Evolutionary conservation across 805 yeast genomes (phyloP), one percentile per base, ranked within the genome.

Genomic region (Candida oleophila): DNA sequence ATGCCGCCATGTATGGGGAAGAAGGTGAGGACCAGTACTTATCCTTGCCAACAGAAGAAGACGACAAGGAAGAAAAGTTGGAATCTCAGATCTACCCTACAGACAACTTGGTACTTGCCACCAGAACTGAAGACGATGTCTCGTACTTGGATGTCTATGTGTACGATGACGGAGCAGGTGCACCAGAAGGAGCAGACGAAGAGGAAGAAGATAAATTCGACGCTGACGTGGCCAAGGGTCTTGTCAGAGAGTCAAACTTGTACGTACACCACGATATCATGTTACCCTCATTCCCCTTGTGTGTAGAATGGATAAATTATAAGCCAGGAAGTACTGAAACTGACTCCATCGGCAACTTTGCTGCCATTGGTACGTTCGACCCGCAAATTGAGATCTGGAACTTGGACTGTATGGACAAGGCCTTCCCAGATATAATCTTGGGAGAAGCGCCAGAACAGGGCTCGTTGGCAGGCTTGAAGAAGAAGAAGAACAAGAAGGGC

Each of bases 351-450:
- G 97, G 96, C 9, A 94, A 90, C 67, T 90, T 89, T 67, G 98
- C 96, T 2, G 99, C 99, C 12, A 75, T 94, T 53, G 98, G 98
- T 62, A 88, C 98, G 2, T 92, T 94, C 64, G 98, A 92, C 57
- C 99, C 99, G 36, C 95, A 87, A 61, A 92, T 94, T 66, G 99
- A 94, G 69, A 79, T 94, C 50, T 94, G 98, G 98, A 90, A 94
- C 66, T 73, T 94, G 59, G 99, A 94, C 64, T 83, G 85, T 52
- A 74, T 92, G 32, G 98, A 94, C 56, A 89, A 89, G 59, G 92
- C 96, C 22, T 92, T 88, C 77, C 99, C 99, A 12, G 96, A 91
- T 61, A 78, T 87, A 55, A 89, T 94, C 51, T 74, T 94, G 49
- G 98, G 99, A 44, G 96, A 87, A 61, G 82, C 82, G 9, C 43